These are phyloP conservation scores for Ganoderma lucidum DNA, from an alignment of 1,284 basidiomycete genomes.

Conservation along the genomic window DNA sequence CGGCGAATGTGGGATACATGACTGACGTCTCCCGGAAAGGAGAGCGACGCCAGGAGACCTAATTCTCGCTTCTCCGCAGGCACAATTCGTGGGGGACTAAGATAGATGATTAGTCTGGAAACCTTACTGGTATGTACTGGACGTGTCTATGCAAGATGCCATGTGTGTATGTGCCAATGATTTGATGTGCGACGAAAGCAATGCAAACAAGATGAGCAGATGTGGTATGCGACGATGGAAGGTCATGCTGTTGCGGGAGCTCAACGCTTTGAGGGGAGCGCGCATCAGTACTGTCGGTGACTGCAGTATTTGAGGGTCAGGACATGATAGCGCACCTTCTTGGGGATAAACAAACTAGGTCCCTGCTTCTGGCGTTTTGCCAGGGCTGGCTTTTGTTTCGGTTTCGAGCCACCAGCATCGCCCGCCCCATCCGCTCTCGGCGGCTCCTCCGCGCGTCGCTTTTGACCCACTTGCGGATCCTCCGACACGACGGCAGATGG, in stretches of 20 bases:
- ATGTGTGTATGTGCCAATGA: slow-evolving; percentile 12
- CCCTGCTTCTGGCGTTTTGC: slow-evolving; percentile 41
- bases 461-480: slow-evolving; percentile 30
- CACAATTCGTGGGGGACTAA: background rate
- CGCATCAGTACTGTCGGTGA: background rate
- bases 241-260: background rate
- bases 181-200: slow-evolving; percentile 8
- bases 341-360: slow-evolving; percentile 43
- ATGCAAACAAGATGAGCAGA: slow-evolving; percentile 5
- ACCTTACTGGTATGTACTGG: slow-evolving; percentile 2
- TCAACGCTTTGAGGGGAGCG: background rate
- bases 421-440: slow-evolving; percentile 6
- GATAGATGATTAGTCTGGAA: slow-evolving; percentile 5
- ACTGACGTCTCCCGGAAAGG: background rate
- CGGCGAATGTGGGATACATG: background rate
- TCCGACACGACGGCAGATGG: slow-evolving; percentile 19
- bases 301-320: background rate
- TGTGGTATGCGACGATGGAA: slow-evolving; percentile 3
- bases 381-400: slow-evolving; percentile 30
- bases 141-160: slow-evolving; percentile 9
- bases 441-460: slow-evolving; percentile 33
- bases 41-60: background rate
- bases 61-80: background rate
- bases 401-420: slow-evolving; percentile 17
- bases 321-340: slow-evolving; percentile 29